Percentiles rank a stretch among this genome's conserved stretches.
Conservation (phyloP, 1,139 yeast species). For the Hansenula anomala region DNA sequence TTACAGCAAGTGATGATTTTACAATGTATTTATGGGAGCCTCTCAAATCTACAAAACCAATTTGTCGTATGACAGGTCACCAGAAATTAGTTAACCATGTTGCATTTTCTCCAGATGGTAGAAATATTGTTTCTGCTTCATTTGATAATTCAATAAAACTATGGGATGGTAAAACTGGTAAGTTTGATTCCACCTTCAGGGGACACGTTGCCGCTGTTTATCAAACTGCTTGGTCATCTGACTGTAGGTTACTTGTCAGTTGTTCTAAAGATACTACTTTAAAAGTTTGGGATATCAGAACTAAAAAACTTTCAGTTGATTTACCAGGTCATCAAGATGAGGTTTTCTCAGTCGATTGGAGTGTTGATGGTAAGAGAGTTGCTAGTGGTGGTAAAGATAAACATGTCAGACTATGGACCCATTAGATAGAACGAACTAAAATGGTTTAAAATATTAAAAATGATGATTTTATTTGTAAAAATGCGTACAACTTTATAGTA, state of each 20-base stretch:
- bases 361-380: constrained; percentile 87
- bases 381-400: constrained; percentile 98
- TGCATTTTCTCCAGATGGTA: constrained; percentile 92
- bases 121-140: constrained; percentile 86
- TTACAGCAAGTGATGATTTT: constrained; percentile 94
- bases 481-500: constrained; percentile 7
- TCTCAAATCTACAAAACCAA: constrained; percentile 68
- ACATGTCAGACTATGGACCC: constrained; percentile 90
- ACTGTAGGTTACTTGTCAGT: constrained; percentile 83
- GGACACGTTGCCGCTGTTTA: constrained; percentile 98
- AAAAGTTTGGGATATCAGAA: constrained; percentile 93
- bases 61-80: constrained; percentile 95
- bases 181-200: constrained; percentile 81
- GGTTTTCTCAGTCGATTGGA: constrained; percentile 97
- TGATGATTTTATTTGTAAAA: no score
- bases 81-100: constrained; percentile 96
- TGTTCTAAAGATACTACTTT: constrained; percentile 96
- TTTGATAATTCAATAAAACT: constrained; percentile 92
- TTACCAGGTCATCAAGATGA: constrained; percentile 96
- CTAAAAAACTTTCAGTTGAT: constrained; percentile 79
- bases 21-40: constrained; percentile 99
- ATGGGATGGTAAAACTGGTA: constrained; percentile 96
- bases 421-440: constrained; percentile 23
- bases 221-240: constrained; percentile 99
- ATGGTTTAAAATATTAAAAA: no score